A percentile compares a stretch with the other conserved stretches of the same genome.
Conservation (phyloP, 78 protist genomes). For the Dictyostelium citrinum region DNA sequence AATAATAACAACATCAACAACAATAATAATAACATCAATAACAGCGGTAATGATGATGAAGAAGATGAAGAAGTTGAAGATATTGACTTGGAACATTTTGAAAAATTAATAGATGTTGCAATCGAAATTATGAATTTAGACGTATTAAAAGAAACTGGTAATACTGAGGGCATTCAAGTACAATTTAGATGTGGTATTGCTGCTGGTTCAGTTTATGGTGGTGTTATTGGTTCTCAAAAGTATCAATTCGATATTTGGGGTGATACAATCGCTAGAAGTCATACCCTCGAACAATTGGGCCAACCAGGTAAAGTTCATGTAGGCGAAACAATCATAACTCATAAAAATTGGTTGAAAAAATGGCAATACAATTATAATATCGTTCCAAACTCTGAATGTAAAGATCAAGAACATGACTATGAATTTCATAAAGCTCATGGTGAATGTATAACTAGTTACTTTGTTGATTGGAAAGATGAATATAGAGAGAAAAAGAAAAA, state of each 20-base stretch:
- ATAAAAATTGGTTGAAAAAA: not conserved
- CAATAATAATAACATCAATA: not conserved
- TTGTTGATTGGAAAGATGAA: not conserved
- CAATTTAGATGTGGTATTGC: slow-evolving; percentile 71
- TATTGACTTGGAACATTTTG: not conserved
- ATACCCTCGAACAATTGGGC: slow-evolving; percentile 57
- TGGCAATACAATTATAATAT: not conserved
- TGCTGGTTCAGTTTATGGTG: slow-evolving; percentile 74
- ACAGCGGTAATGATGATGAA: not conserved
- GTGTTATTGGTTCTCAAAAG: slow-evolving; percentile 72
- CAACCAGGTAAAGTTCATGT: slow-evolving; percentile 54
- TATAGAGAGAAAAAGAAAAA: not conserved
- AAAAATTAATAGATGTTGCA: slow-evolving; percentile 13
- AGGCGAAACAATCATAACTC: not conserved
- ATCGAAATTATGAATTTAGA: slow-evolving; percentile 14
- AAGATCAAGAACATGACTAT: not conserved
- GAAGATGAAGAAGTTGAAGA: not conserved
- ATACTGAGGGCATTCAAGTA: not conserved
- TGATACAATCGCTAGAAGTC: slow-evolving; percentile 55
- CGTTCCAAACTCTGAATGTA: not conserved
- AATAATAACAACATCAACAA: not conserved
- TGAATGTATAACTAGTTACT: not conserved
- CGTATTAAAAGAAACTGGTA: not conserved
- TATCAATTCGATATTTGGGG: slow-evolving; percentile 79
- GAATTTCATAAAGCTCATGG: slow-evolving; percentile 7